These are phyloP conservation scores for Parastagonospora avenae DNA, from an alignment of 2,329 filamentous ascomycete species.

Conservation along the genomic window DNA sequence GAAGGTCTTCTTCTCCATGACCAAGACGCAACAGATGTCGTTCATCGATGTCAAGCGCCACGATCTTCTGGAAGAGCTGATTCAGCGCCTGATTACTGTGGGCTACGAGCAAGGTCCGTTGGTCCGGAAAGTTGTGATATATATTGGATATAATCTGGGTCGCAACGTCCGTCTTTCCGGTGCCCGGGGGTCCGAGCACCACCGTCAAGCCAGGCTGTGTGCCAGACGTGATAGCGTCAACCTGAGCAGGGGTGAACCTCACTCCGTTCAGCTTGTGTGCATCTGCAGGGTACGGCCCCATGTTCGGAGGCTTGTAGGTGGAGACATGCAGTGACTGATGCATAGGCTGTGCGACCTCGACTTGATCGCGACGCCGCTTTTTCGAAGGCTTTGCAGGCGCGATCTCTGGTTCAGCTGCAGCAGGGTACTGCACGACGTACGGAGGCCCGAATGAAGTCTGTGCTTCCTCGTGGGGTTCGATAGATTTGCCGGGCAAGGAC, in stretches of 20 bases:
- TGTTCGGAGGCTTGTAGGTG: conserved; percentile 87
- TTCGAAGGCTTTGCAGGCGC: conserved; percentile 69
- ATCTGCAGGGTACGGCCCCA: conserved; percentile 87
- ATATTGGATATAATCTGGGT: conserved; percentile 99
- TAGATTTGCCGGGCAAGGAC: conserved; percentile 82
- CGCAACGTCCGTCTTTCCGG: conserved; percentile 98
- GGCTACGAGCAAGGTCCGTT: conserved; percentile 89
- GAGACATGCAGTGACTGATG: conserved; percentile 74
- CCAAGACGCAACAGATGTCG: conserved; percentile 90
- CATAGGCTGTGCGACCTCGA: conserved; percentile 65
- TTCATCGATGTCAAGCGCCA: conserved; percentile 93
- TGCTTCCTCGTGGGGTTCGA: conserved; percentile 77
- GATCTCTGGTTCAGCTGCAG: conserved; percentile 45
- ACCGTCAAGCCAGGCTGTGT: conserved; percentile 93
- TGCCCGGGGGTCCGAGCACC: conserved; percentile 92
- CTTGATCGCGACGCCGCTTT: conserved; percentile 81
- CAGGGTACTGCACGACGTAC: conserved; percentile 75
- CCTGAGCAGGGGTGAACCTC: conserved; percentile 87
- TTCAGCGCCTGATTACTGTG: conserved; percentile 98
- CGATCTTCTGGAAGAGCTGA: conserved; percentile 96
- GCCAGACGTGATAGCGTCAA: conserved; percentile 91
- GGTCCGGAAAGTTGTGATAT: conserved; percentile 94
- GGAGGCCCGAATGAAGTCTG: conserved; percentile 81
- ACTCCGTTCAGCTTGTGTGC: conserved; percentile 79
- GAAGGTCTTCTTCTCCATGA: conserved; percentile 92